These are phyloP conservation scores for Cochlearia excelsa DNA, from an alignment of 345 rosid genomes.

Conservation along the genomic window DNA sequence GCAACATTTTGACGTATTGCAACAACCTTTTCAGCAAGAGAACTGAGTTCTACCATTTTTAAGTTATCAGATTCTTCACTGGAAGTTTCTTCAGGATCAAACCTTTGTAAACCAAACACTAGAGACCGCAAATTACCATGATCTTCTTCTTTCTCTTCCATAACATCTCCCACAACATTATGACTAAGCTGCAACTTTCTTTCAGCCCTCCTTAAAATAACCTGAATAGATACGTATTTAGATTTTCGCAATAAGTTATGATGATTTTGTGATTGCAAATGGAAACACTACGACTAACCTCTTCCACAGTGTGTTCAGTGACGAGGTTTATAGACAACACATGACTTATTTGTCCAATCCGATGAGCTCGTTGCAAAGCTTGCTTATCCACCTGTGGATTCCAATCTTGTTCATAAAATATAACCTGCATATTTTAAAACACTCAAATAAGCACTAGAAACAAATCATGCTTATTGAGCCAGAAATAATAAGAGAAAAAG, in stretches of 20 bases:
- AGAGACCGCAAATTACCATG: conserved; percentile 61
- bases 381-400: conserved; percentile 94
- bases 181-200: conserved; percentile 77
- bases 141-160: conserved; percentile 52
- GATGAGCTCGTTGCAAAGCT: conserved; percentile 89
- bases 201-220: conserved; percentile 74
- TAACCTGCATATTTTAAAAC: conserved; percentile 46
- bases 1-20: conserved; percentile 48
- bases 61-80: conserved; percentile 45
- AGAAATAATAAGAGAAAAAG: neutral
- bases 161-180: conserved; percentile 59
- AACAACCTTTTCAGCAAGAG: conserved; percentile 63
- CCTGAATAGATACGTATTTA: conserved; percentile 42
- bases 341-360: conserved; percentile 86
- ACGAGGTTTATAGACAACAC: conserved; percentile 81
- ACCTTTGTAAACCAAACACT: conserved; percentile 67
- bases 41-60: conserved; percentile 50
- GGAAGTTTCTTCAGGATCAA: conserved; percentile 51
- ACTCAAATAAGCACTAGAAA: conserved; percentile 18
- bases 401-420: conserved; percentile 96
- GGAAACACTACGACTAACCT: conserved; percentile 44
- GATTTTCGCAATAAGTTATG: conserved; percentile 6
- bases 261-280: conserved; percentile 2
- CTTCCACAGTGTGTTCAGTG: conserved; percentile 62
- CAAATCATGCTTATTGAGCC: neutral